Evolutionary conservation across 306 rosid genomes (phyloP).

Genomic region (Oemleria cerasiformis): DNA sequence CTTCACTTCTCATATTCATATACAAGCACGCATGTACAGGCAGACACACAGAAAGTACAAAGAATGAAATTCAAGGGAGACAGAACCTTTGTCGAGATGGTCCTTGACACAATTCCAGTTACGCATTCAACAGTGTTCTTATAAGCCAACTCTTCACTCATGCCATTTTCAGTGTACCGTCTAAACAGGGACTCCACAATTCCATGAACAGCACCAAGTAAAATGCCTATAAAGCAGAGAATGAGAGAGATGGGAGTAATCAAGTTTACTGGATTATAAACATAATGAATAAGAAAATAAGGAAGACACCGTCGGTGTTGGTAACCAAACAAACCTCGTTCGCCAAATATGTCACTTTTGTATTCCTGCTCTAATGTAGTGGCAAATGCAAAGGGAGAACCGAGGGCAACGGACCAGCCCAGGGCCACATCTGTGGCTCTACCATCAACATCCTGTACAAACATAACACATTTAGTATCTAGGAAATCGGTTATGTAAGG

Average conservation of each 20-base stretch:
- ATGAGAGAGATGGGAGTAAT: conserved; percentile 21
- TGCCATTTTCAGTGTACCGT: conserved; percentile 87
- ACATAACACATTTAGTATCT: conserved; percentile 9
- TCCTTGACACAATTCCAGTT: conserved; percentile 79
- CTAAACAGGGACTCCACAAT: conserved; percentile 89
- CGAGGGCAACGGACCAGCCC: conserved; percentile 98
- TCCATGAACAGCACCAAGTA: conserved; percentile 99
- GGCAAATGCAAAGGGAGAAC: conserved; percentile 97
- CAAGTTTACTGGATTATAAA: neutral
- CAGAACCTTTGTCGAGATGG: conserved; percentile 79
- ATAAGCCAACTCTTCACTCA: conserved; percentile 84
- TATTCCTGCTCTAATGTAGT: conserved; percentile 94
- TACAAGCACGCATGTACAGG: neutral
- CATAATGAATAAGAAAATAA: neutral
- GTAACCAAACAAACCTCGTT: conserved; percentile 53
- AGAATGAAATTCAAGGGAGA: conserved; percentile 2
- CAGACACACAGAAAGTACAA: neutral
- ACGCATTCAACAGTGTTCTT: conserved; percentile 90
- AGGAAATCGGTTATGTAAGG: neutral
- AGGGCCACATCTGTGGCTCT: conserved; percentile 93
- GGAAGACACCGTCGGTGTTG: neutral
- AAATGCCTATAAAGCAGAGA: conserved; percentile 61
- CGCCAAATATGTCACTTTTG: conserved; percentile 96
- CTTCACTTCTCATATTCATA: neutral
- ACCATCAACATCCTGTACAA: conserved; percentile 85